Percentiles rank a stretch among this genome's conserved stretches.
Evolutionary conservation across 108 stramenopile genomes (phyloP).

Genomic region (Pseudonitzschia multiseries): DNA sequence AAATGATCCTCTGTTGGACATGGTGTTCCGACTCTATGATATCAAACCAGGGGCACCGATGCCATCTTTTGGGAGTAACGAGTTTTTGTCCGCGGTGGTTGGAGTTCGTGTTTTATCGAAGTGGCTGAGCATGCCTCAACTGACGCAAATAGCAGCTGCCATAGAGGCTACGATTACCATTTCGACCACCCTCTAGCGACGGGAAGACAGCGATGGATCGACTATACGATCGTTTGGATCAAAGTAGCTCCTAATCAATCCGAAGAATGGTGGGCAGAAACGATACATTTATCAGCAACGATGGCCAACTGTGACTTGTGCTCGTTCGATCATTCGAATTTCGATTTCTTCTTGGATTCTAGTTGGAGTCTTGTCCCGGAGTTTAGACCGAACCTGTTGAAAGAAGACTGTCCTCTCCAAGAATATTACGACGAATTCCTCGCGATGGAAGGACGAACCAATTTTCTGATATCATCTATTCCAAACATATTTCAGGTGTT

Average conservation of each 20-base stretch:
- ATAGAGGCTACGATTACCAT: conserved; percentile 77
- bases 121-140: conserved; percentile 25
- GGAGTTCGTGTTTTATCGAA: conserved; percentile 42
- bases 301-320: conserved; percentile 54
- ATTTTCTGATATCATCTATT: conserved; percentile 27
- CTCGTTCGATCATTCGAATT: conserved; percentile 54
- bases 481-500: conserved; percentile 40
- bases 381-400: conserved; percentile 38
- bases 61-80: conserved; percentile 49
- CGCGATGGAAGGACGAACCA: conserved; percentile 27
- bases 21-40: conserved; percentile 21
- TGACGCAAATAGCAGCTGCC: conserved; percentile 51
- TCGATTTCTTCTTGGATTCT: conserved; percentile 53
- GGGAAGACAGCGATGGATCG: conserved; percentile 49
- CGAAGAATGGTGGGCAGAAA: conserved; percentile 36
- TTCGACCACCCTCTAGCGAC: conserved; percentile 35
- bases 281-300: conserved; percentile 46
- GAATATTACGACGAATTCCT: conserved; percentile 34
- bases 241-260: conserved; percentile 28
- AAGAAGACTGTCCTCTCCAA: conserved; percentile 37
- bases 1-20: conserved; percentile 22
- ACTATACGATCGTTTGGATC: conserved; percentile 41
- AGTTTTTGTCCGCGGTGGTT: conserved; percentile 57
- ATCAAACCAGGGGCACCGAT: conserved; percentile 22
- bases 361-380: conserved; percentile 66